Conservation (phyloP, 129 eudicot genomes). For the Escallonia rubra region DNA sequence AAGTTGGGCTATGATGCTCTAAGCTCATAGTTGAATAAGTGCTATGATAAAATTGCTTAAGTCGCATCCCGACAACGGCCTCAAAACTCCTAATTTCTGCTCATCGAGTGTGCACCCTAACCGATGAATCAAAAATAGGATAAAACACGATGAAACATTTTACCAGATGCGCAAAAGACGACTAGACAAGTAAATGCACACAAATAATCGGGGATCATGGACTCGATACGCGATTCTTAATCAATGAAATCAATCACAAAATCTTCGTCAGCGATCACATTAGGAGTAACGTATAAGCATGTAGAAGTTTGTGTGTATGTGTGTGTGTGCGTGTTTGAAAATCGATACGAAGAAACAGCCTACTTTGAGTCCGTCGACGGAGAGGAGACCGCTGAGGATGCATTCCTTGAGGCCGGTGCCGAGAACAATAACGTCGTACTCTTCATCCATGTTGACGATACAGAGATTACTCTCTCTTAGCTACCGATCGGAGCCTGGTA, state of each 20-base stretch:
- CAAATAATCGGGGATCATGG: no score
- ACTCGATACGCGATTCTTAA: not conserved
- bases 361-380: slow-evolving; percentile 94
- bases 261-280: not conserved
- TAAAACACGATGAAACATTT: no score
- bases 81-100: no score
- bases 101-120: no score
- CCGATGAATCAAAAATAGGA: no score
- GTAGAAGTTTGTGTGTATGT: not conserved
- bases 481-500: not conserved
- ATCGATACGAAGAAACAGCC: not conserved
- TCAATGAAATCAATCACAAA: not conserved
- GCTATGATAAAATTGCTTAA: no score
- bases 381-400: slow-evolving; percentile 92
- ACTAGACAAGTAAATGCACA: no score
- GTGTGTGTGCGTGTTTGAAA: not conserved
- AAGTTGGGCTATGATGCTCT: no score
- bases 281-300: not conserved
- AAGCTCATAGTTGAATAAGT: no score
- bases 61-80: no score
- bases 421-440: slow-evolving; percentile 76
- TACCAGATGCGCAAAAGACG: no score
- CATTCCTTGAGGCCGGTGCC: slow-evolving; percentile 95
- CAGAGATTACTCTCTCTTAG: not conserved
- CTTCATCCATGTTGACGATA: slow-evolving; percentile 68